These are phyloP conservation scores for Emmonsiellopsis sp. DNA, from an alignment of 2,329 filamentous ascomycete species.

Conservation along the genomic window DNA sequence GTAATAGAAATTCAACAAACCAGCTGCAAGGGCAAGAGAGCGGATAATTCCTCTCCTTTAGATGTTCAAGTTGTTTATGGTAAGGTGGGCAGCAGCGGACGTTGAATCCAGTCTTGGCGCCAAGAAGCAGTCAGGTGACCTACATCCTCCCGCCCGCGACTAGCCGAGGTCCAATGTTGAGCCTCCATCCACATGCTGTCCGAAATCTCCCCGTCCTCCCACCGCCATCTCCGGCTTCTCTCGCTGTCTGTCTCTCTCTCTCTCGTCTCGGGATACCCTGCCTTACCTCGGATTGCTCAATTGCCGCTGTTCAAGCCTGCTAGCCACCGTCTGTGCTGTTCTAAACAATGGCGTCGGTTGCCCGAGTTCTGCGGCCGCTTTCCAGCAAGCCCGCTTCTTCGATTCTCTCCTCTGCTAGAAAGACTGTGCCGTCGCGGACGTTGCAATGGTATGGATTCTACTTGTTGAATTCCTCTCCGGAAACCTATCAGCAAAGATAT, in stretches of 20 bases:
- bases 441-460: constrained; percentile 30
- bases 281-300: not conserved
- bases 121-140: not conserved
- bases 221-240: not conserved
- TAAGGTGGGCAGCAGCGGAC: too few relatives aligned
- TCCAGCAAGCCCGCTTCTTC: constrained; percentile 29
- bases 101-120: too few relatives aligned
- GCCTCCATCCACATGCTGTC: not conserved
- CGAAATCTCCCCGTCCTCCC: not conserved
- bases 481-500: not conserved
- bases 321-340: constrained; percentile 3
- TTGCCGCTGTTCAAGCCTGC: not conserved
- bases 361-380: constrained; percentile 37
- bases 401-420: constrained; percentile 30
- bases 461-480: not conserved
- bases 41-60: too few relatives aligned
- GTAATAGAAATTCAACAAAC: too few relatives aligned
- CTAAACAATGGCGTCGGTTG: constrained; percentile 39
- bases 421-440: constrained; percentile 27
- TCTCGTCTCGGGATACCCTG: not conserved
- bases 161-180: not conserved
- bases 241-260: not conserved
- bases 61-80: too few relatives aligned
- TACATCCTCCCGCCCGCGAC: not conserved
- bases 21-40: too few relatives aligned